These are phyloP conservation scores for Fraxinus latifolia DNA, from an alignment of 305 asterid genomes.

Conservation along the genomic window DNA sequence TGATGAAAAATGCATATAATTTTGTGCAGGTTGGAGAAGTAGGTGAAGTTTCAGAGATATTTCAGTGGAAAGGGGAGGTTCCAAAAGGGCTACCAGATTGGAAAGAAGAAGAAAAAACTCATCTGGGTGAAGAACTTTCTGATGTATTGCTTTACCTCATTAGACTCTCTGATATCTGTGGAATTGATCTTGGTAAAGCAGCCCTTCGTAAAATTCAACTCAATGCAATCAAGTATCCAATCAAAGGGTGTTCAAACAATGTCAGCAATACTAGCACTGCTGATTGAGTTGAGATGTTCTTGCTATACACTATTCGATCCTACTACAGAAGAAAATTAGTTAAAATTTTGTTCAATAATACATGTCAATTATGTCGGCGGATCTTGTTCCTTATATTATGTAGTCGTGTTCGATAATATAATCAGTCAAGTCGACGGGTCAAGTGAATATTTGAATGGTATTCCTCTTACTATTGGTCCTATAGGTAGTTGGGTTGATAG, in stretches of 20 bases:
- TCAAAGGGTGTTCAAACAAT: slow-evolving; percentile 19
- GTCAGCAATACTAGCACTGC: background rate
- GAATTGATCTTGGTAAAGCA: slow-evolving; percentile 69
- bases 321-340: too few relatives aligned
- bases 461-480: too few relatives aligned
- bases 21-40: slow-evolving; percentile 66
- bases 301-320: background rate
- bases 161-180: slow-evolving; percentile 67
- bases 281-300: background rate
- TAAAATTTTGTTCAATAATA: too few relatives aligned
- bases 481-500: too few relatives aligned
- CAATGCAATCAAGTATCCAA: slow-evolving; percentile 66
- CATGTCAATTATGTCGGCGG: too few relatives aligned
- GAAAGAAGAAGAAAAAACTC: slow-evolving; percentile 67
- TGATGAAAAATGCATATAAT: too few relatives aligned
- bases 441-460: too few relatives aligned
- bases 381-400: too few relatives aligned
- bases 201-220: slow-evolving; percentile 69
- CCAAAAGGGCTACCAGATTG: slow-evolving; percentile 65
- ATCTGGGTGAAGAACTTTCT: slow-evolving; percentile 74
- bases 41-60: slow-evolving; percentile 76
- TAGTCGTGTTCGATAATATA: too few relatives aligned
- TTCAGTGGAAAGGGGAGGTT: slow-evolving; percentile 89
- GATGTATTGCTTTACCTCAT: slow-evolving; percentile 72
- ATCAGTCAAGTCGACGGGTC: too few relatives aligned